Evolutionary conservation across 2,329 filamentous ascomycete species (phyloP).

Genomic region (Tolypocladium guangdongense): DNA sequence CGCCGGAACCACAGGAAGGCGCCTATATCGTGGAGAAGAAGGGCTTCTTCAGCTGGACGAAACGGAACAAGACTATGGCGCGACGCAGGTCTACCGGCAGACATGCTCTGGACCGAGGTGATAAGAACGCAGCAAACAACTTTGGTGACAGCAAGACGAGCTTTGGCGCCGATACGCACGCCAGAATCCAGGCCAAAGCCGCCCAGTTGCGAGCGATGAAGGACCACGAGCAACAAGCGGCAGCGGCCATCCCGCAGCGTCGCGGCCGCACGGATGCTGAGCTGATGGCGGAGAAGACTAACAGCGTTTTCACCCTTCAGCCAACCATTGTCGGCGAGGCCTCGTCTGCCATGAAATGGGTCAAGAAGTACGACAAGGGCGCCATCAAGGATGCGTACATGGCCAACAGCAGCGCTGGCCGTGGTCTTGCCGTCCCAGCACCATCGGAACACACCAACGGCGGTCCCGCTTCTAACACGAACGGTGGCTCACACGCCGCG

Average conservation of each 20-base stretch:
- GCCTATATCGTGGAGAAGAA: constrained; percentile 96
- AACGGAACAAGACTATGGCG: constrained; percentile 48
- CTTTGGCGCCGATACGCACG: constrained; percentile 84
- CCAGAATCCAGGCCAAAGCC: constrained; percentile 84
- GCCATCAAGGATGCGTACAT: constrained; percentile 79
- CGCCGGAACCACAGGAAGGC: constrained; percentile 69
- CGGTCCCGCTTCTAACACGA: constrained; percentile 4
- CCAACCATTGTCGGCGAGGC: constrained; percentile 77
- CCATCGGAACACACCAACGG: constrained; percentile 23
- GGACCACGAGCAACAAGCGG: constrained; percentile 42
- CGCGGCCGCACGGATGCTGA: constrained; percentile 46
- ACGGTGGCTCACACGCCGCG: not conserved
- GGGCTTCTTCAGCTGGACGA: constrained; percentile 80
- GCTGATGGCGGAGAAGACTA: constrained; percentile 61
- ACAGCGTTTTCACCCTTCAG: constrained; percentile 81
- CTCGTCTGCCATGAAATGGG: constrained; percentile 93
- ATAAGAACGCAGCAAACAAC: constrained; percentile 29
- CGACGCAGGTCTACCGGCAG: constrained; percentile 64
- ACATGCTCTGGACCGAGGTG: constrained; percentile 36
- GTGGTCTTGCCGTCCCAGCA: constrained; percentile 35
- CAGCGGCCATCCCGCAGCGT: constrained; percentile 27
- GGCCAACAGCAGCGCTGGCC: constrained; percentile 60
- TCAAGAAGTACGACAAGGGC: constrained; percentile 87
- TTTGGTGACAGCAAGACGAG: constrained; percentile 62
- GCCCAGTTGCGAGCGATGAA: constrained; percentile 68